Evolutionary conservation across 352 stramenopile species (phyloP).

Genomic region (Chrysophaeum taylorii): DNA sequence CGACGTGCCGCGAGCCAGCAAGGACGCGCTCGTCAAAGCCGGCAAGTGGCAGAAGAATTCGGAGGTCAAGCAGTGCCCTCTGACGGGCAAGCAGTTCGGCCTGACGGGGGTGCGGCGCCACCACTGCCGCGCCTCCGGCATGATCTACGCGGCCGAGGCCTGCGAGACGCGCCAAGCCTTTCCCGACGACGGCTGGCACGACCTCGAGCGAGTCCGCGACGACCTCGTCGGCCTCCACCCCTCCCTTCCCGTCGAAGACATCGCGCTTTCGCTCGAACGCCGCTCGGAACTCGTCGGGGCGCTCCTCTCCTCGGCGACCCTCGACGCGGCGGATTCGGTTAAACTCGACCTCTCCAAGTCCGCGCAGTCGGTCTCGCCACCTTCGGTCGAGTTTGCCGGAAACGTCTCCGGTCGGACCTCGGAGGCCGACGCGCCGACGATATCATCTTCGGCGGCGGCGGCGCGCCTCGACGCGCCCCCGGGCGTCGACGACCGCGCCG

Average conservation of each 20-base stretch:
- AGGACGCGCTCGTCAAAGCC: constrained; percentile 22
- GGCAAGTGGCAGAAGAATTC: constrained; percentile 17
- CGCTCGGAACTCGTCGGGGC: constrained; percentile 14
- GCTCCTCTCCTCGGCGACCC: not conserved
- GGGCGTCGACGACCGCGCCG: constrained; percentile 17
- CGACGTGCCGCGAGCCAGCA: not conserved
- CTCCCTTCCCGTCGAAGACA: constrained; percentile 7
- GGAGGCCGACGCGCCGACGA: not conserved
- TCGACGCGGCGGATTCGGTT: not conserved
- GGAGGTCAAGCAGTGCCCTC: constrained; percentile 45
- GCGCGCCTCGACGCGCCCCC: constrained; percentile 6
- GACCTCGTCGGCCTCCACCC: constrained; percentile 12
- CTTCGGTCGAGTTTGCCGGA: not conserved
- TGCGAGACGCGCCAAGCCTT: constrained; percentile 26
- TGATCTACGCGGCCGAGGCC: constrained; percentile 67
- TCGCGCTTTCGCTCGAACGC: constrained; percentile 12
- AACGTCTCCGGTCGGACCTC: not conserved
- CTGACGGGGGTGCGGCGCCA: constrained; percentile 64
- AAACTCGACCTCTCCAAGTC: not conserved
- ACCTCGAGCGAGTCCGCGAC: constrained; percentile 12
- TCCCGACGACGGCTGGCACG: constrained; percentile 16
- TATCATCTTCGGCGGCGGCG: not conserved
- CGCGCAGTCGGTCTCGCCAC: not conserved
- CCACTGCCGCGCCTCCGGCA: constrained; percentile 67
- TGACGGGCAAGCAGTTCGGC: constrained; percentile 67